phyloP scores from a whole-genome alignment of 305 asterid species.

The Stenogyne calaminthoides region DNA sequence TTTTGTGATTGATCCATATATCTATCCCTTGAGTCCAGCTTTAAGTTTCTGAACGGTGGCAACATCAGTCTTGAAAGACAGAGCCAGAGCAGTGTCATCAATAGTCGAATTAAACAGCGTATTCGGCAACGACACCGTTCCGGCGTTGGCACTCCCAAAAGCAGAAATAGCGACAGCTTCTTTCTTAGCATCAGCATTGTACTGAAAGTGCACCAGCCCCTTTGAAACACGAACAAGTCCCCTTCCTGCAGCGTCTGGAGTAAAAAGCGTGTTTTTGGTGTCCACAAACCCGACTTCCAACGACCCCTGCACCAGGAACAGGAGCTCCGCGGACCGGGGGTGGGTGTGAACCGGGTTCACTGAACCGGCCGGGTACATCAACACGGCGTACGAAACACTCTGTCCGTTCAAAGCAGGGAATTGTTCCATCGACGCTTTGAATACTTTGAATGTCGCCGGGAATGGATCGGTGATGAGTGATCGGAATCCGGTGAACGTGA shows the following conservation, averaged over 20 bases:
- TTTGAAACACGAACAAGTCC: constrained; percentile 55
- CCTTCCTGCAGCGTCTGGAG: constrained; percentile 51
- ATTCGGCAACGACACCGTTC: constrained; percentile 55
- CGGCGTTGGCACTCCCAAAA: constrained; percentile 61
- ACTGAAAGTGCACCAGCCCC: constrained; percentile 63
- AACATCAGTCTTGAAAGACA: constrained; percentile 58
- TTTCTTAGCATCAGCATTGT: constrained; percentile 36
- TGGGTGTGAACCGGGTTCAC: constrained; percentile 69
- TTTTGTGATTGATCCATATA: no score
- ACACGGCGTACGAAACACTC: constrained; percentile 58
- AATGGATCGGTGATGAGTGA: constrained; percentile 36
- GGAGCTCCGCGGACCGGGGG: constrained; percentile 60
- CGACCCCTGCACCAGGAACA: constrained; percentile 46
- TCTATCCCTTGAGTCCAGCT: constrained; percentile 29
- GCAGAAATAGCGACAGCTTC: constrained; percentile 50
- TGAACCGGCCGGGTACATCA: constrained; percentile 43
- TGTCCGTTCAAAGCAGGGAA: constrained; percentile 57
- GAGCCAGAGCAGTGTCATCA: constrained; percentile 48
- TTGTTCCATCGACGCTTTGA: constrained; percentile 49
- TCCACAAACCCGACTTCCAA: constrained; percentile 63
- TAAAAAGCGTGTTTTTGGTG: constrained; percentile 47
- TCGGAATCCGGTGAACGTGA: constrained; percentile 55
- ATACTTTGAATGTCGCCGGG: constrained; percentile 42
- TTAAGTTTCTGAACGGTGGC: constrained; percentile 55
- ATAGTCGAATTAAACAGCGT: constrained; percentile 45